A percentile compares a stretch with the other conserved stretches of the same genome.
These are phyloP conservation scores for Annulohypoxylon bovei DNA, from an alignment of 495 filamentous ascomycete species.

Conservation along the genomic window DNA sequence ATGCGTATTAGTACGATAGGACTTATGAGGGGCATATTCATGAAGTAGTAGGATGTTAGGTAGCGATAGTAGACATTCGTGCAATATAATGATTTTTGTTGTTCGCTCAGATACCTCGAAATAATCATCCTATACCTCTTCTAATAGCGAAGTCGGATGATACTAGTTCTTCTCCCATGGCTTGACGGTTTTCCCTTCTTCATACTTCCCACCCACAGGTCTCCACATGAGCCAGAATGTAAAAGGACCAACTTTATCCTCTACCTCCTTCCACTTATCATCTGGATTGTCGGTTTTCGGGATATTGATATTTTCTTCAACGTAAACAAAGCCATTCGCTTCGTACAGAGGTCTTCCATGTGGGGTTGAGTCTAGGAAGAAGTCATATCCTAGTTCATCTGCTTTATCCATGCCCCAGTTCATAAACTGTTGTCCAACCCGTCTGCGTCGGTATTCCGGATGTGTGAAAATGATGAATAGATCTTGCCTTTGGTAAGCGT, in stretches of 20 bases:
- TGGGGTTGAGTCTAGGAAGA: slow-evolving; percentile 46
- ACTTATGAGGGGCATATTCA: neutral
- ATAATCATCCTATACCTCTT: too few species aligned
- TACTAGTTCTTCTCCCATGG: slow-evolving; percentile 21
- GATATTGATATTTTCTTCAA: slow-evolving; percentile 36
- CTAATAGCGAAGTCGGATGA: too few species aligned
- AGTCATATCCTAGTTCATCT: slow-evolving; percentile 49
- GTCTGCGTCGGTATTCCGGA: slow-evolving; percentile 42
- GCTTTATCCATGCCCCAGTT: slow-evolving; percentile 50
- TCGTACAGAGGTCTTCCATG: slow-evolving; percentile 48
- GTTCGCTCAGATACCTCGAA: too few species aligned
- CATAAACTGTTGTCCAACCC: slow-evolving; percentile 50
- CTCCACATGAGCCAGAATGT: slow-evolving; percentile 46
- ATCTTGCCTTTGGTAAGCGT: slow-evolving; percentile 20
- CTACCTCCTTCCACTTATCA: slow-evolving; percentile 45
- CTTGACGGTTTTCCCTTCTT: slow-evolving; percentile 32
- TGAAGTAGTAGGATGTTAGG: neutral
- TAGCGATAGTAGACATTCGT: neutral
- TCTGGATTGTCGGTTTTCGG: slow-evolving; percentile 43
- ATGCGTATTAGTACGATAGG: neutral
- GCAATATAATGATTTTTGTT: neutral
- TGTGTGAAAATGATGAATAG: slow-evolving; percentile 47
- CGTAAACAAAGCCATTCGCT: slow-evolving; percentile 43
- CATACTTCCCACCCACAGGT: slow-evolving; percentile 46
- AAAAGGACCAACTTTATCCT: slow-evolving; percentile 41